phyloP scores from a whole-genome alignment of 495 filamentous ascomycete species.

The Penicillium cataractarum region DNA sequence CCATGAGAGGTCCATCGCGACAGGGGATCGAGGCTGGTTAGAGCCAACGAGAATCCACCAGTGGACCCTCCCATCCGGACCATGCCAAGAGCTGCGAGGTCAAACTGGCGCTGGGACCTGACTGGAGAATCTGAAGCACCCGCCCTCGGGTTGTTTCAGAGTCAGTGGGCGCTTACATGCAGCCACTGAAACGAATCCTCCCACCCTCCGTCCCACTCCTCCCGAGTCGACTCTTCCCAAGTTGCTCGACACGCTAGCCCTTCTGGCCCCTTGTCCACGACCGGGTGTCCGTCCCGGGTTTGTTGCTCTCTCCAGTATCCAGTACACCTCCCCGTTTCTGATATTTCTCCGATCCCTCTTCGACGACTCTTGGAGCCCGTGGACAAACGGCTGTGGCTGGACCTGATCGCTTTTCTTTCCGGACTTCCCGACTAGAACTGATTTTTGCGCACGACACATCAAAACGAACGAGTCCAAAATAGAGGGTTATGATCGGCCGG shows the following conservation, averaged over 20 bases:
- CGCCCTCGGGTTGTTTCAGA: constrained; percentile 38
- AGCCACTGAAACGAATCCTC: constrained; percentile 29
- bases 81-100: constrained; percentile 25
- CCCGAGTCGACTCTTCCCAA: neutral
- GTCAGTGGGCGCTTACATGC: constrained; percentile 37
- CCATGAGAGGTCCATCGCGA: constrained; percentile 13
- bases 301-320: neutral
- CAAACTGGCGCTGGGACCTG: constrained; percentile 37
- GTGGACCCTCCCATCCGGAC: constrained; percentile 14
- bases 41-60: constrained; percentile 19
- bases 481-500: constrained; percentile 1
- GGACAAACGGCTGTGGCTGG: constrained; percentile 24
- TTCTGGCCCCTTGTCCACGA: neutral
- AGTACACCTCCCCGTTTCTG: constrained; percentile 12
- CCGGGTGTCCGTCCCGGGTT: neutral
- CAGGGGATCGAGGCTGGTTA: constrained; percentile 1
- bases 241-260: neutral
- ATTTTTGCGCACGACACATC: constrained; percentile 15
- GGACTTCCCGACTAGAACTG: constrained; percentile 4
- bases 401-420: constrained; percentile 17
- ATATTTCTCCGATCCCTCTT: constrained; percentile 29
- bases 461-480: constrained; percentile 21
- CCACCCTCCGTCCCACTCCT: neutral
- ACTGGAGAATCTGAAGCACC: constrained; percentile 36
- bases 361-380: too few relatives aligned